These are phyloP conservation scores for Termitomyces sp. DNA, from an alignment of 768 basidiomycete genomes.

Conservation along the genomic window DNA sequence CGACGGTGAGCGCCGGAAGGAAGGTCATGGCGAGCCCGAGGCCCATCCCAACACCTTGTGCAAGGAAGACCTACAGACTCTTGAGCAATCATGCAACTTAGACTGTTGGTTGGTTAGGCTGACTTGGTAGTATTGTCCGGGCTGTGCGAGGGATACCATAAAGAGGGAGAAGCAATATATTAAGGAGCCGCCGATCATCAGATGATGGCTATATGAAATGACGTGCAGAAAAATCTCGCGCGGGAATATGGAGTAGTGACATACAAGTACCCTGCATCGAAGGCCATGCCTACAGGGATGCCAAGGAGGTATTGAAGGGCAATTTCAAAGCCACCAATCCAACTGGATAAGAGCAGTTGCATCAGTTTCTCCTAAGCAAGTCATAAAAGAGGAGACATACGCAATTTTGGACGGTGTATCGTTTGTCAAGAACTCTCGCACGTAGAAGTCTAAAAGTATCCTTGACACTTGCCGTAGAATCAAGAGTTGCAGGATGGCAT, in stretches of 20 bases:
- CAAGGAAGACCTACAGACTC: constrained; percentile 26
- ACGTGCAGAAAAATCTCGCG: background rate
- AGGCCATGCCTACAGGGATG: constrained; percentile 23
- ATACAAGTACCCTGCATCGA: constrained; percentile 24
- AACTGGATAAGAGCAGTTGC: constrained; percentile 8
- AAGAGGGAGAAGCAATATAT: constrained; percentile 34
- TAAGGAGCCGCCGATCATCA: constrained; percentile 33
- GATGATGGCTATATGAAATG: constrained; percentile 22
- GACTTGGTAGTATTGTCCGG: constrained; percentile 29
- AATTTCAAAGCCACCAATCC: constrained; percentile 33
- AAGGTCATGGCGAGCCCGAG: constrained; percentile 30
- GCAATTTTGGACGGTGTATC: constrained; percentile 15
- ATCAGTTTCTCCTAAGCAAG: background rate
- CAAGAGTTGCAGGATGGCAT: background rate
- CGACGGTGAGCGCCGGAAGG: constrained; percentile 31
- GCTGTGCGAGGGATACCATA: constrained; percentile 32
- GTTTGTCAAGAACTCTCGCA: constrained; percentile 13
- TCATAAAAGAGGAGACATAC: background rate
- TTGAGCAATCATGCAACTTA: background rate
- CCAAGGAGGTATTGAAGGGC: constrained; percentile 24
- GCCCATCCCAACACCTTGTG: constrained; percentile 32
- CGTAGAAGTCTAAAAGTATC: constrained; percentile 11
- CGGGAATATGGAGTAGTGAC: background rate
- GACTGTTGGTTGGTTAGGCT: background rate
- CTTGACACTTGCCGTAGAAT: background rate